Evolutionary conservation across 1,284 basidiomycete genomes (phyloP).

Genomic region (Bondarzewia mesenterica): DNA sequence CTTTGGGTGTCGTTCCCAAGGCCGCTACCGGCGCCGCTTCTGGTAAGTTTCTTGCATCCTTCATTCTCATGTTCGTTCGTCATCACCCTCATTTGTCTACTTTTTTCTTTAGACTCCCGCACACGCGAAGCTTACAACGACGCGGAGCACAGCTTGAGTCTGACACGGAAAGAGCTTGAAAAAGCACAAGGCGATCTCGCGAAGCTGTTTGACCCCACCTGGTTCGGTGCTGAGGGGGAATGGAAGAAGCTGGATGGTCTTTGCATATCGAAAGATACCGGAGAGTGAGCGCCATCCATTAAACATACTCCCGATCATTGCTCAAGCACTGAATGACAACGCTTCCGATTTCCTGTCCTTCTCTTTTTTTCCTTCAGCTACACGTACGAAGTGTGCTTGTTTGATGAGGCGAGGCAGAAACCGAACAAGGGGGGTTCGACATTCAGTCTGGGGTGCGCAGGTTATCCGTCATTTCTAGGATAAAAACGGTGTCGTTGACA

Average conservation of each 20-base stretch:
- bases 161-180: slow-evolving; percentile 37
- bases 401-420: slow-evolving; percentile 83
- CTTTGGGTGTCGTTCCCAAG: slow-evolving; percentile 52
- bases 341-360: too few relatives aligned
- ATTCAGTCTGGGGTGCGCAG: slow-evolving; percentile 78
- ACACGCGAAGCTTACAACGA: slow-evolving; percentile 61
- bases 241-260: slow-evolving; percentile 90
- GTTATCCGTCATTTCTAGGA: neutral
- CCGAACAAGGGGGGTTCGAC: slow-evolving; percentile 74
- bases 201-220: slow-evolving; percentile 53
- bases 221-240: slow-evolving; percentile 81
- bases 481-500: neutral
- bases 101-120: slow-evolving; percentile 39
- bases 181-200: slow-evolving; percentile 45
- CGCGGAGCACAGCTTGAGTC: slow-evolving; percentile 45
- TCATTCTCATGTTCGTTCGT: slow-evolving; percentile 1
- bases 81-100: neutral
- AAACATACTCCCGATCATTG: neutral
- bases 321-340: neutral
- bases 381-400: slow-evolving; percentile 95
- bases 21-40: slow-evolving; percentile 30
- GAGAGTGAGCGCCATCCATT: slow-evolving; percentile 68
- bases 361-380: too few relatives aligned
- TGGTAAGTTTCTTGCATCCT: slow-evolving; percentile 30
- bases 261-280: slow-evolving; percentile 78